Evolutionary conservation across 805 yeast species (phyloP), one percentile per base, ranked within the genome.

Genomic region (Kuraishia molischiana): DNA sequence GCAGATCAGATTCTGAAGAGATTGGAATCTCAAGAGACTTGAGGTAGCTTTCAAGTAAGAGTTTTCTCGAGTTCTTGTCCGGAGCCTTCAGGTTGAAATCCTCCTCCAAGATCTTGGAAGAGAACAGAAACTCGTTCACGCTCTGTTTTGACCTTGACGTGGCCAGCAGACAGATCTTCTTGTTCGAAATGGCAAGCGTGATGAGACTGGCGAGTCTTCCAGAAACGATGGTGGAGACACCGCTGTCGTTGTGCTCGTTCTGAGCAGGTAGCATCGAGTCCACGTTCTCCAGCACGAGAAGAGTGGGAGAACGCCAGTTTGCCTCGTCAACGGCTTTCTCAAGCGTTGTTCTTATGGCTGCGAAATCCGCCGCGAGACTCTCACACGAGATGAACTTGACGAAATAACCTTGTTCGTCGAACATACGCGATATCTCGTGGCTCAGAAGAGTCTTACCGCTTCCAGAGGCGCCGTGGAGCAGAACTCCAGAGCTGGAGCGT

Each of bases 401-500:
- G 49, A 64, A 53, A 47, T 67, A 69, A 10, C 79, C 72, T 28
- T 65, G 54, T 2, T 59, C 51, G 1, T 53, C 37, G 6, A 50
- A 41, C 8, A 48, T 47, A 1, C 58, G 41, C 0, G 66, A 48
- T 1, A 82, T 51, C 19, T 67, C 60, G 3, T 64, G 55, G 13
- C 77, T 50, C 2, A 81, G 43, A 2, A 75, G 57, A 0, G 92
- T 63, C 53, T 90, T 90, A 0, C 97, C 97, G 43, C 85, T 72
- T 0, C 96, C 97, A 1, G 84, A 63, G 18, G 77, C 59, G 0
- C 97, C 97, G 46, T 76, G 69, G 0, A 89, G 49, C 38, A 86
- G 58, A 0, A 77, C 61, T 14, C 47, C 47, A 9, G 32, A 18
- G 14, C 21, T 31, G 29, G 22, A 19, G 30, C 67, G 55, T 5